Conservation (phyloP, 352 stramenopile genomes). For the Phytophthora ohioensis region DNA sequence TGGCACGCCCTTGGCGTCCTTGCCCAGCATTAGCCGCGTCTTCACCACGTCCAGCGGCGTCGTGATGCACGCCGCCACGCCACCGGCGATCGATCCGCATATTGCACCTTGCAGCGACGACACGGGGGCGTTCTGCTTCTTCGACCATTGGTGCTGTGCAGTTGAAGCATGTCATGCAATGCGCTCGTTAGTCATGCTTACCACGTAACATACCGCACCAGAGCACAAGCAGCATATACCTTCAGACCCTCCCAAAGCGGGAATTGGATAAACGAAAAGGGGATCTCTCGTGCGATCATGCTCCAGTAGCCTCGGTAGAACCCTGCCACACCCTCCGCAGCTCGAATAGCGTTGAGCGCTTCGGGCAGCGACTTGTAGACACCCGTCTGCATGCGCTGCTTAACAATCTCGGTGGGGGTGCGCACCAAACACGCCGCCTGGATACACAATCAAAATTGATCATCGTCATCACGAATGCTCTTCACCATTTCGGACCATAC, state of each 20-base stretch:
- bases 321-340: conserved; percentile 78
- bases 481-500: not conserved
- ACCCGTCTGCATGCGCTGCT: conserved; percentile 98
- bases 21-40: conserved; percentile 98
- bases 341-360: conserved; percentile 82
- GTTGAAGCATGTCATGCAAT: conserved; percentile 3
- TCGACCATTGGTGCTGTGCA: conserved; percentile 78
- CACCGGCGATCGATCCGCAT: conserved; percentile 96
- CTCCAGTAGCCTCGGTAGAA: conserved; percentile 98
- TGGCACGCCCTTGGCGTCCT: conserved; percentile 92
- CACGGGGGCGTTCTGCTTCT: conserved; percentile 80
- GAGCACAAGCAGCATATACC: conserved; percentile 39
- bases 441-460: conserved; percentile 10
- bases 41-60: conserved; percentile 99
- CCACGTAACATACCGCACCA: not conserved
- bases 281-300: conserved; percentile 99
- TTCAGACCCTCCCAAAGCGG: conserved; percentile 99
- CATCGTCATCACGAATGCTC: conserved; percentile 1
- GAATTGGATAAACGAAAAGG: conserved; percentile 99
- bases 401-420: conserved; percentile 99
- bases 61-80: conserved; percentile 96
- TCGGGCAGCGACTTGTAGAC: conserved; percentile 81
- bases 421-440: conserved; percentile 96
- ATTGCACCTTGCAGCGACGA: conserved; percentile 93
- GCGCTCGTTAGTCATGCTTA: conserved; percentile 7